Percentiles rank a stretch among this genome's conserved stretches.
Conservation (phyloP, 2,329 filamentous ascomycete genomes). For the Fusarium anguioides region DNA sequence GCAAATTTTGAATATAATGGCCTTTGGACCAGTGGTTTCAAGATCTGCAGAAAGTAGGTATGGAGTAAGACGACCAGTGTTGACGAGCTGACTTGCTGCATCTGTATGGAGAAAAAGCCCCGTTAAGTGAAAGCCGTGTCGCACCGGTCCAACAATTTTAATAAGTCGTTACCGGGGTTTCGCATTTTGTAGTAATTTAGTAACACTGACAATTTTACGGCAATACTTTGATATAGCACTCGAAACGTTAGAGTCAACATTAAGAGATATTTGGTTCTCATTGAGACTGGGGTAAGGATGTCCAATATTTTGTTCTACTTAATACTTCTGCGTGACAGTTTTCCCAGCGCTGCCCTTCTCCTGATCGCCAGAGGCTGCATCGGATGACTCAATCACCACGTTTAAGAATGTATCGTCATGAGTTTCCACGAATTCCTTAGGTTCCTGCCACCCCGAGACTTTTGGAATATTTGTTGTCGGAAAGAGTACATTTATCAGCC, state of each 20-base stretch:
- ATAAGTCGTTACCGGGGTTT: too few relatives aligned
- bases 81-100: too few relatives aligned
- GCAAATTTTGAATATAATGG: too few relatives aligned
- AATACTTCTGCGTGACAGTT: neutral
- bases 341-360: neutral
- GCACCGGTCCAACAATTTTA: too few relatives aligned
- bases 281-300: accelerated
- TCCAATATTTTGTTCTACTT: neutral
- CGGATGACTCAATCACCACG: neutral
- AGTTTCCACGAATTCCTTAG: neutral
- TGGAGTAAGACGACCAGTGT: too few relatives aligned
- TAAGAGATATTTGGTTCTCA: accelerated
- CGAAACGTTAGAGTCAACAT: accelerated
- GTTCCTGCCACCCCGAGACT: neutral
- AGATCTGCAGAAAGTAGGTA: too few relatives aligned
- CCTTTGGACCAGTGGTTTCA: too few relatives aligned
- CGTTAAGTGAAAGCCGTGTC: too few relatives aligned
- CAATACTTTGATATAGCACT: too few relatives aligned
- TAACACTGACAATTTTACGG: too few relatives aligned
- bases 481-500: neutral
- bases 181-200: too few relatives aligned
- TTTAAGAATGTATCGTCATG: neutral
- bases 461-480: neutral
- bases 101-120: too few relatives aligned
- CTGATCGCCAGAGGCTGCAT: neutral